Base-by-base conservation (phyloP, 306 rosid species). In the Luffa acutangula region DNA sequence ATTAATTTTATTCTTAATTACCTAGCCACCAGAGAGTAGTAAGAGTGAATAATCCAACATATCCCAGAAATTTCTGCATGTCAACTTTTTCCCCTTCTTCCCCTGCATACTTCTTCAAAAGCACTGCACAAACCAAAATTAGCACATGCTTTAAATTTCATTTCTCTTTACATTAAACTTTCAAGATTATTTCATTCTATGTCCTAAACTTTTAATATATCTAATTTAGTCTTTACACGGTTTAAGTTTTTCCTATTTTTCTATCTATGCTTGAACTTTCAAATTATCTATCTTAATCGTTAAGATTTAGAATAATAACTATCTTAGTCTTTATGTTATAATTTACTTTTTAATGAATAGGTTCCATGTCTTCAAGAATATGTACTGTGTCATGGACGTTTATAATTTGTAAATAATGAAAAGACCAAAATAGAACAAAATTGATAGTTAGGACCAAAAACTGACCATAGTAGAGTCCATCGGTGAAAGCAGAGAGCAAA, bases 11-110 rank as follows among this genome's bases (percentile, higher is more conserved):
- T 52, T 57, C 81, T 77, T 25, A 25, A 25, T 25, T 82, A 82
- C 84, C 54, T 20, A 77, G 81, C 84, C 84, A 82, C 84, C 84
- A 82, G 11, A 82, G 81, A 18, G 64, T 37, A 20, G 79, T 79
- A 14, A 82, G 81, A 39, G 63, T 52, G 81, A 82, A 77, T 54
- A 82, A 69, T 57, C 84, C 84, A 56, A 82, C 75, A 31, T 25
- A 82, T 8, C 84, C 84, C 18, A 82, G 17, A 11, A 82, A 78
- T 80, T 69, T 82, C 42, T 82, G 84, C 78, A 82, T 42, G 42
- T 82, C 84, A 18, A 82, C 73, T 10, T 69, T 82, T 46, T 82
- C 84, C 45, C 81, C 84, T 54, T 58, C 81, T 56, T 72, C 77
- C 21, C 84, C 84, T n/a, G 84, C 84, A 49, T 66, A 82, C 62